These are phyloP conservation scores for Actinomortierella ambigua DNA, from an alignment of 371 early-diverging fungal genomes.

Conservation along the genomic window DNA sequence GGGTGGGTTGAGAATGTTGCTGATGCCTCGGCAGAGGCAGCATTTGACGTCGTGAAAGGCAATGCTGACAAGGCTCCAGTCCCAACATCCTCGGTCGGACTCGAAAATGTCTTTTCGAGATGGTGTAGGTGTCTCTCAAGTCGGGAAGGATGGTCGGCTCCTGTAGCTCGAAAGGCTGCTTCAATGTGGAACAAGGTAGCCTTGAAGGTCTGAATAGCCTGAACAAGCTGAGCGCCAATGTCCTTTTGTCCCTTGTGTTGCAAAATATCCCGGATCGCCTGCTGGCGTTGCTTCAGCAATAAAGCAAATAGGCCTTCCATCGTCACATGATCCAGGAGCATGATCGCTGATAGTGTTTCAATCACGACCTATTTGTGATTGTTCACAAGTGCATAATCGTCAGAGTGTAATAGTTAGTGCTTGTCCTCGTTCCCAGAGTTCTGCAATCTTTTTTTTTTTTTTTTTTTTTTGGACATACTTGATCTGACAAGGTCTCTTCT, in stretches of 20 bases:
- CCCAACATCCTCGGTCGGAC: background rate
- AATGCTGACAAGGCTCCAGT: background rate
- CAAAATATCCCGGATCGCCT: slow-evolving; percentile 48
- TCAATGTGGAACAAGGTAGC: slow-evolving; percentile 50
- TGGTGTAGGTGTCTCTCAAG: slow-evolving; percentile 29
- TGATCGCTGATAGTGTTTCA: slow-evolving; percentile 63
- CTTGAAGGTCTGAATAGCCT: slow-evolving; percentile 47
- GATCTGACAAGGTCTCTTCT: slow-evolving; percentile 2
- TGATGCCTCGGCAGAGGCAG: background rate
- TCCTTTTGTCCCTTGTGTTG: slow-evolving; percentile 6
- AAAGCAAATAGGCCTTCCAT: slow-evolving; percentile 48
- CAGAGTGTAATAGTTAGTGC: background rate
- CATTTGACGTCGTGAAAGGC: too few species aligned
- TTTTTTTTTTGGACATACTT: too few species aligned
- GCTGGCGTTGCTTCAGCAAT: slow-evolving; percentile 49
- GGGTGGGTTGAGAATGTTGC: background rate
- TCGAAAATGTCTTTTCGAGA: slow-evolving; percentile 33
- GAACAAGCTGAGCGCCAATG: slow-evolving; percentile 25
- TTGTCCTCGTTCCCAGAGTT: background rate
- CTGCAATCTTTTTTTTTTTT: too few species aligned
- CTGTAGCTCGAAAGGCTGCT: slow-evolving; percentile 44
- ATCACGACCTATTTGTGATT: slow-evolving; percentile 50
- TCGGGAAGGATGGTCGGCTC: slow-evolving; percentile 9
- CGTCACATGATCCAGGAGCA: slow-evolving; percentile 62
- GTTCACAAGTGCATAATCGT: background rate